Conservation (phyloP, 2,329 filamentous ascomycete species). For the Talaromyces verruculosus region DNA sequence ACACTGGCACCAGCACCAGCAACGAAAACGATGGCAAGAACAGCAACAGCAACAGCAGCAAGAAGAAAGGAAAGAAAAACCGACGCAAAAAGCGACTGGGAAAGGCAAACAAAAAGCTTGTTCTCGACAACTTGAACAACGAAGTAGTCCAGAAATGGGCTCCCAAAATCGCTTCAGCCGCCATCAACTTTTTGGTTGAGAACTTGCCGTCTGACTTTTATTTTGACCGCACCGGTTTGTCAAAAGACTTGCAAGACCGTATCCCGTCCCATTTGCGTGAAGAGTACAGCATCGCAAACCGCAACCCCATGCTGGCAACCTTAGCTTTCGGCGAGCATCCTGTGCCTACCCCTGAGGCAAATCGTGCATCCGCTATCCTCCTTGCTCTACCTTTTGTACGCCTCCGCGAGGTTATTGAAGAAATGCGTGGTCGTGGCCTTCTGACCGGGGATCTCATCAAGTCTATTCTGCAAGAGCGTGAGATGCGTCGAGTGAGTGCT, state of each 20-base stretch:
- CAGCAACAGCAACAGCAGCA: background rate
- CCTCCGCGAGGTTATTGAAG: slow-evolving; percentile 26
- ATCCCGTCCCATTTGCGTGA: slow-evolving; percentile 27
- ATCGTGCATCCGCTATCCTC: slow-evolving; percentile 30
- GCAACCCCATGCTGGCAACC: slow-evolving; percentile 25
- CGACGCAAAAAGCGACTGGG: background rate
- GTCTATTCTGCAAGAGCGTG: slow-evolving; percentile 31
- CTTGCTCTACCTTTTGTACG: slow-evolving; percentile 31
- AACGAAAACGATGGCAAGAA: background rate
- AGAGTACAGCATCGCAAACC: slow-evolving; percentile 18
- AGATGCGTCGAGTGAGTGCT: slow-evolving; percentile 30
- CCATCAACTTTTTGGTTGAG: slow-evolving; percentile 29
- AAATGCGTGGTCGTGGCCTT: slow-evolving; percentile 23
- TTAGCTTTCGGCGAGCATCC: slow-evolving; percentile 27
- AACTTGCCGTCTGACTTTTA: slow-evolving; percentile 27
- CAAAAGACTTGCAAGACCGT: slow-evolving; percentile 28
- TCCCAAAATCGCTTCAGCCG: slow-evolving; percentile 23
- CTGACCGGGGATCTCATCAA: slow-evolving; percentile 25
- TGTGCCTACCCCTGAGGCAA: slow-evolving; percentile 24
- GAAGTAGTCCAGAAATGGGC: slow-evolving; percentile 20
- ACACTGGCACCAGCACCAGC: background rate
- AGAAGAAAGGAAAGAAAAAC: slow-evolving; percentile 1
- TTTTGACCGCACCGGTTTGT: slow-evolving; percentile 30
- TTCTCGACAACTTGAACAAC: slow-evolving; percentile 15
- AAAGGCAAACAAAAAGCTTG: slow-evolving; percentile 17